A percentile compares a stretch with the other conserved stretches of the same genome.
These are phyloP conservation scores for Aspergillus cejpii DNA, from an alignment of 2,329 filamentous ascomycete species.

Conservation along the genomic window DNA sequence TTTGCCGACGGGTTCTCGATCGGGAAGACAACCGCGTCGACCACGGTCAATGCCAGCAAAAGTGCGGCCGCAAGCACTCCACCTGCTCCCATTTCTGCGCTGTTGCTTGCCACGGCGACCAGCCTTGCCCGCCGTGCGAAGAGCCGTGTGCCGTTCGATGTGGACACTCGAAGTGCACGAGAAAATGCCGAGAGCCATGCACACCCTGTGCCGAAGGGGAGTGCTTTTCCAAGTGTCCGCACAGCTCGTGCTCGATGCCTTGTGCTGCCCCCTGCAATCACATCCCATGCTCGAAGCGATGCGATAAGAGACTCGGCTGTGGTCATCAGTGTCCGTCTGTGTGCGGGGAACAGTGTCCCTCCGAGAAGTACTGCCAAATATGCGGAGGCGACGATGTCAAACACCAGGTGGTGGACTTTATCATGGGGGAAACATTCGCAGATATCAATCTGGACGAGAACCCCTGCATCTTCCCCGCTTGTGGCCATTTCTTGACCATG, in stretches of 20 bases:
- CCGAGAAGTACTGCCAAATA: constrained; percentile 48
- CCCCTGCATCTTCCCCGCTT: constrained; percentile 57
- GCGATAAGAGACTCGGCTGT: constrained; percentile 48
- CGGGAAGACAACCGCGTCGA: constrained; percentile 26
- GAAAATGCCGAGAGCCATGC: constrained; percentile 55
- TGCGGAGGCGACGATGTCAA: constrained; percentile 46
- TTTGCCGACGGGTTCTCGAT: constrained; percentile 42
- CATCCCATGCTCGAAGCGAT: constrained; percentile 58
- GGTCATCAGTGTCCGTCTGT: constrained; percentile 59
- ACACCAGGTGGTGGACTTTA: constrained; percentile 49
- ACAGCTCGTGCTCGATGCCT: constrained; percentile 48
- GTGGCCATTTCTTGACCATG: constrained; percentile 58
- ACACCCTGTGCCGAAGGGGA: constrained; percentile 51
- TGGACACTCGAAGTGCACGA: constrained; percentile 51
- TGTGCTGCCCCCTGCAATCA: constrained; percentile 63
- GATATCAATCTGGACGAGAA: constrained; percentile 54
- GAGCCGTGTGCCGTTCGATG: constrained; percentile 51
- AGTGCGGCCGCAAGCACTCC: constrained; percentile 47
- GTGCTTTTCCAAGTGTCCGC: constrained; percentile 53
- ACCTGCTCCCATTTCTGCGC: constrained; percentile 54
- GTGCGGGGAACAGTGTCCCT: constrained; percentile 59
- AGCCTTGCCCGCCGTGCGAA: constrained; percentile 25
- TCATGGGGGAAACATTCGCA: constrained; percentile 49
- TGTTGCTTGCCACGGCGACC: constrained; percentile 46
- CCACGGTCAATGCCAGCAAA: constrained; percentile 41